Evolutionary conservation across 176 grass and related monocot genomes (phyloP).

Genomic region (Coix lacrymajobi): DNA sequence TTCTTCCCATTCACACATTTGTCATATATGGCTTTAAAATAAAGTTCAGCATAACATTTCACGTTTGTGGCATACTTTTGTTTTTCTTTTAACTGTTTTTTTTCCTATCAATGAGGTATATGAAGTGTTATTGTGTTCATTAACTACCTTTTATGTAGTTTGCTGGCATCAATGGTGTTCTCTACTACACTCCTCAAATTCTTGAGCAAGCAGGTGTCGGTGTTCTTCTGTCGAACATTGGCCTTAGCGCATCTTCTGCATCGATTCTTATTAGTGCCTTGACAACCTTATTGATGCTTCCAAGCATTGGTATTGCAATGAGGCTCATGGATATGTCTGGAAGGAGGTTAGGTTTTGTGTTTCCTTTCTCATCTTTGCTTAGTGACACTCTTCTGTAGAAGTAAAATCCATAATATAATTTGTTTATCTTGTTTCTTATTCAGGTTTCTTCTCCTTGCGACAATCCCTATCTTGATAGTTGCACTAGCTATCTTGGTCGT

Average conservation of each 20-base stretch:
- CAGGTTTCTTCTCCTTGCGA: constrained; percentile 90
- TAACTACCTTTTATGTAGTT: constrained; percentile 49
- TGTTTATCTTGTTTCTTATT: not conserved
- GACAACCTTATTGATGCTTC: constrained; percentile 96
- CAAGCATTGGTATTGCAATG: constrained; percentile 92
- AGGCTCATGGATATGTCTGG: constrained; percentile 97
- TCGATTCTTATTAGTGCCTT: constrained; percentile 96
- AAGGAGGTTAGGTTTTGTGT: constrained; percentile 65
- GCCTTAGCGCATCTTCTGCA: constrained; percentile 66
- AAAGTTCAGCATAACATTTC: not conserved
- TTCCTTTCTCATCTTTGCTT: constrained; percentile 3
- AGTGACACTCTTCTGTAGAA: not conserved
- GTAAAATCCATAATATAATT: constrained; percentile 3
- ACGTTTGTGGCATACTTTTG: not conserved
- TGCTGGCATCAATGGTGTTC: constrained; percentile 97
- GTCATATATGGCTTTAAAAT: not conserved
- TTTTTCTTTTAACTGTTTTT: not conserved
- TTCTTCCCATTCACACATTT: not conserved
- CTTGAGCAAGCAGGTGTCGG: constrained; percentile 95
- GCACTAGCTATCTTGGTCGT: constrained; percentile 68
- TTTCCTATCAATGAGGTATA: not conserved
- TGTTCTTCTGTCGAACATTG: constrained; percentile 75
- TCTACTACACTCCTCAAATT: constrained; percentile 98
- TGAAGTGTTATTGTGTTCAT: not conserved
- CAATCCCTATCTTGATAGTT: constrained; percentile 78